Percentiles rank a stretch among this genome's conserved stretches.
Conservation (phyloP, 345 rosid species). For the Leavenworthia alabamica region DNA sequence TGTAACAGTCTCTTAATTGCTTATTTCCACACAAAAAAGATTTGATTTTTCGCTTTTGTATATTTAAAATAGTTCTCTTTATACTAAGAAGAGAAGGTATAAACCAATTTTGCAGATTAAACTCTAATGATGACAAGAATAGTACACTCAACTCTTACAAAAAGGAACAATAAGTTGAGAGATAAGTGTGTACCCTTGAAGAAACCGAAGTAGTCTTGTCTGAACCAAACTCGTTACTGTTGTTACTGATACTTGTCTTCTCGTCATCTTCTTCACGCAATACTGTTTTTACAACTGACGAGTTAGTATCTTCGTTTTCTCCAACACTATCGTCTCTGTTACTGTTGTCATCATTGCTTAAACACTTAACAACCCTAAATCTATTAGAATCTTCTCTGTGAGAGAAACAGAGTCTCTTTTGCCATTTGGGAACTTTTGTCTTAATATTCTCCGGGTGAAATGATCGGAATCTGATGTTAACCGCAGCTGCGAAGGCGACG, state of each 20-base stretch:
- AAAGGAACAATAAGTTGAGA: background rate
- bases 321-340: constrained; percentile 2
- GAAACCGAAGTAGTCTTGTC: constrained; percentile 48
- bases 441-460: constrained; percentile 22
- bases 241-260: constrained; percentile 19
- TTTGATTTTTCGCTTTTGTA: background rate
- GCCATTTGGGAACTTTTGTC: constrained; percentile 11
- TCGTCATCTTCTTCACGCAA: constrained; percentile 38
- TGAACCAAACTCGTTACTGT: constrained; percentile 35
- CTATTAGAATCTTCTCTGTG: constrained; percentile 17
- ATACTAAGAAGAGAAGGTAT: background rate
- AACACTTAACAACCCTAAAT: constrained; percentile 38
- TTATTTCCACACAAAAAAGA: no score
- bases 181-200: constrained; percentile 38
- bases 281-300: constrained; percentile 30
- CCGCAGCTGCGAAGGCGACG: constrained; percentile 38
- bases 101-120: background rate
- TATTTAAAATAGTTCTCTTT: background rate
- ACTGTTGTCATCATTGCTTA: constrained; percentile 26
- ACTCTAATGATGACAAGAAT: background rate
- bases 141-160: background rate
- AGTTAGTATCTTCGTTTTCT: constrained; percentile 24
- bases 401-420: constrained; percentile 26
- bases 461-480: constrained; percentile 36
- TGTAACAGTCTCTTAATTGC: no score